Evolutionary conservation across 1,284 basidiomycete genomes (phyloP).

Genomic region (Trichosporon coremiiforme): DNA sequence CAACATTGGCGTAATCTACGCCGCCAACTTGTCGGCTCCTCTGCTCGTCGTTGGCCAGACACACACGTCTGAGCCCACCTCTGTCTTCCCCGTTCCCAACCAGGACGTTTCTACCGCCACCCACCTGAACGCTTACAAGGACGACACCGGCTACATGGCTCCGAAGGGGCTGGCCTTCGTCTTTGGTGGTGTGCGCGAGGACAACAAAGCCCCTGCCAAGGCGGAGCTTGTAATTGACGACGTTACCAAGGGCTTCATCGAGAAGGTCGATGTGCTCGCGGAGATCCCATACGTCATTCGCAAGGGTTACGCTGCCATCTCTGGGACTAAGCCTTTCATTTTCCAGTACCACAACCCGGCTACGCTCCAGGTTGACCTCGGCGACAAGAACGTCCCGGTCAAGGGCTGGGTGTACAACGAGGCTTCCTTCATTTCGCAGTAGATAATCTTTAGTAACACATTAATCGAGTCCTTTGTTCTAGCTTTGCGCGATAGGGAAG

Average conservation of each 20-base stretch:
- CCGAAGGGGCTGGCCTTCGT: constrained; percentile 73
- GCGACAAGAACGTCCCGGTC: constrained; percentile 57
- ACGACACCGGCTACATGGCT: constrained; percentile 78
- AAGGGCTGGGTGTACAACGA: constrained; percentile 81
- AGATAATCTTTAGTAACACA: constrained; percentile 14
- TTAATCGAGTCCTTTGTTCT: not conserved
- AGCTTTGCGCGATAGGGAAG: not conserved
- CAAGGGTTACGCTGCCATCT: constrained; percentile 59
- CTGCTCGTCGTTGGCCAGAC: constrained; percentile 61
- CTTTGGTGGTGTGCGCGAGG: constrained; percentile 74
- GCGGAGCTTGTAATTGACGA: constrained; percentile 65
- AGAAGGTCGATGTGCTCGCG: constrained; percentile 94
- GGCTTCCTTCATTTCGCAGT: constrained; percentile 79
- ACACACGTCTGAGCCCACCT: constrained; percentile 63
- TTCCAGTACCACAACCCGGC: constrained; percentile 79
- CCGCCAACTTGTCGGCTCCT: constrained; percentile 28
- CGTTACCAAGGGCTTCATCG: constrained; percentile 70
- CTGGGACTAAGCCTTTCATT: constrained; percentile 61
- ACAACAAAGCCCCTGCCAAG: constrained; percentile 58
- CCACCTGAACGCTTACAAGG: constrained; percentile 66
- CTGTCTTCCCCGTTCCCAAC: constrained; percentile 41
- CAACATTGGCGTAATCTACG: constrained; percentile 69
- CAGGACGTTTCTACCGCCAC: constrained; percentile 69
- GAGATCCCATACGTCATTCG: constrained; percentile 84
- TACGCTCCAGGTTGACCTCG: constrained; percentile 68